Conservation (phyloP, 2,329 filamentous ascomycete species). For the Calonectria henricotiae region DNA sequence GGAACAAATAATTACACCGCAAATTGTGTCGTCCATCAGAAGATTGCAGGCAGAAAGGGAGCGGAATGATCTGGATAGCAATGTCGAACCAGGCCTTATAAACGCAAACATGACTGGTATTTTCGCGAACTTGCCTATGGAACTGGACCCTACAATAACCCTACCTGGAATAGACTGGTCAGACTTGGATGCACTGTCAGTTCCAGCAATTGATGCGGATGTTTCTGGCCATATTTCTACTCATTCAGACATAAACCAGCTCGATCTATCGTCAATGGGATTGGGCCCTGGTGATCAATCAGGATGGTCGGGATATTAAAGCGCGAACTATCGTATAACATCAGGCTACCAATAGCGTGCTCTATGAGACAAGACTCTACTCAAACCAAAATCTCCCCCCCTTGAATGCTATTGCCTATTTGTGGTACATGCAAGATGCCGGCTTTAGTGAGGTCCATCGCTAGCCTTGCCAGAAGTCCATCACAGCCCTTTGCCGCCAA, state of each 20-base stretch:
- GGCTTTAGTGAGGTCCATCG: not conserved
- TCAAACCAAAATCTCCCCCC: not conserved
- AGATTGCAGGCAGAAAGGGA: not conserved
- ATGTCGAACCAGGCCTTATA: not conserved
- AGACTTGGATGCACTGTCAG: not conserved
- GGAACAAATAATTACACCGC: not conserved
- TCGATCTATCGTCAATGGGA: conserved; percentile 3
- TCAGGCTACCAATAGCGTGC: not conserved
- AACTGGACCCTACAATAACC: not conserved
- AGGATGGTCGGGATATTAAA: not conserved
- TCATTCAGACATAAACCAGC: not conserved
- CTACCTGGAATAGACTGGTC: not conserved
- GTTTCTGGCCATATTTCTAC: not conserved
- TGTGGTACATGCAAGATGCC: conserved; percentile 3
- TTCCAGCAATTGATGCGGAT: not conserved
- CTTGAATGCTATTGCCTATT: not conserved
- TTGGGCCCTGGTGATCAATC: not conserved
- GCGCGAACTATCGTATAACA: no score
- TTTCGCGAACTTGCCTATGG: not conserved
- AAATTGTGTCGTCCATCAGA: not conserved
- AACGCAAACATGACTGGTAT: not conserved
- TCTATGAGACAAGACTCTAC: not conserved
- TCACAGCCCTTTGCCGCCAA: conserved; percentile 21
- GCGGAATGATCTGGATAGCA: not conserved
- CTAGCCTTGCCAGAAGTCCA: conserved; percentile 11